Evolutionary conservation across 805 yeast species (phyloP).

Genomic region (Kazachstania taianensis): DNA sequence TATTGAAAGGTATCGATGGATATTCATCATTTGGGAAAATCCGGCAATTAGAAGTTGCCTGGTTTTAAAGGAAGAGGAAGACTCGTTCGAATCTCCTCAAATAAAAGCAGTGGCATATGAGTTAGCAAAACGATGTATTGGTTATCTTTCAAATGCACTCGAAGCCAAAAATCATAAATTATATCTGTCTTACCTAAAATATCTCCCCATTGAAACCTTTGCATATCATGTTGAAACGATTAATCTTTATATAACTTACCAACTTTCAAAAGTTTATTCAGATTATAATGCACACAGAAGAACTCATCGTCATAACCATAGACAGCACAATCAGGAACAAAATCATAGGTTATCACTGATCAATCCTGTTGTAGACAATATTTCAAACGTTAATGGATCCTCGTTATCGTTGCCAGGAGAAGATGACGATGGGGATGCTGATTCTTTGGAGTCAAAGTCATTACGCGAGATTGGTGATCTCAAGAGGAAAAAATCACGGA

Average conservation of each 20-base stretch:
- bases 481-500: slow-evolving; percentile 1
- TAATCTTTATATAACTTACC: slow-evolving; percentile 71
- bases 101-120: slow-evolving; percentile 54
- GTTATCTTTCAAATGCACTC: slow-evolving; percentile 40
- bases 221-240: slow-evolving; percentile 49
- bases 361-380: background rate
- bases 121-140: slow-evolving; percentile 56
- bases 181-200: slow-evolving; percentile 10
- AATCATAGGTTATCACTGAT: slow-evolving; percentile 1
- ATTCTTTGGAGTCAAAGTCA: slow-evolving; percentile 1
- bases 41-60: slow-evolving; percentile 50
- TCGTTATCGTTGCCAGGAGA: background rate
- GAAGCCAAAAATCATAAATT: slow-evolving; percentile 2
- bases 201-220: slow-evolving; percentile 33
- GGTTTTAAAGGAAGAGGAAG: slow-evolving; percentile 18
- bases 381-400: background rate
- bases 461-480: background rate
- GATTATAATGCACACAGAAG: background rate
- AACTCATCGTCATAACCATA: background rate
- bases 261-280: slow-evolving; percentile 40
- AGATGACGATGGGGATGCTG: background rate
- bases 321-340: slow-evolving; percentile 13
- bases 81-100: slow-evolving; percentile 36
- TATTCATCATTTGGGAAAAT: slow-evolving; percentile 56
- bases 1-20: slow-evolving; percentile 38